Conservation (phyloP, 345 rosid species). For the Gossypium herbaceum region DNA sequence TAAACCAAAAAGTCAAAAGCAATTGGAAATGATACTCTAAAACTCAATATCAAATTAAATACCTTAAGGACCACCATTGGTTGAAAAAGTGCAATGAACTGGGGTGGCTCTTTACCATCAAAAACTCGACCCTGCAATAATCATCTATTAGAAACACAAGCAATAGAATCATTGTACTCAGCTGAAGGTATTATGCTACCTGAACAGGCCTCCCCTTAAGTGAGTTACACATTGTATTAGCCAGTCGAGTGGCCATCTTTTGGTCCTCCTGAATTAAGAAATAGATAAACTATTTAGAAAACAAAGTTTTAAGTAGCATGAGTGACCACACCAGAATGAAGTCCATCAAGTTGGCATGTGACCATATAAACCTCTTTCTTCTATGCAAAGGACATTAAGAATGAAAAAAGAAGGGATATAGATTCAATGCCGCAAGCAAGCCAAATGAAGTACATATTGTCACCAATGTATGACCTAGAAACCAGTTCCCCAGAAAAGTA, state of each 20-base stretch:
- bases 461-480: conserved; percentile 3
- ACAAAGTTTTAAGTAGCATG: conserved; percentile 1
- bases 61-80: conserved; percentile 95
- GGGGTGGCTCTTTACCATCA: conserved; percentile 97
- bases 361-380: not conserved
- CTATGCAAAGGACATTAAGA: not conserved
- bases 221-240: conserved; percentile 71
- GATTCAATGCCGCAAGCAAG: not conserved
- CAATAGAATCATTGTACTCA: conserved; percentile 12
- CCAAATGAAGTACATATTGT: not conserved
- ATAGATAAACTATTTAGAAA: conserved; percentile 1
- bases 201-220: conserved; percentile 92
- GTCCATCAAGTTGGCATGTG: not conserved
- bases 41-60: conserved; percentile 18
- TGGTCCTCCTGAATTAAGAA: conserved; percentile 71
- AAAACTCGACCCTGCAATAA: conserved; percentile 28
- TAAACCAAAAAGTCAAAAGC: not conserved
- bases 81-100: conserved; percentile 85
- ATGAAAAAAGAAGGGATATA: not conserved
- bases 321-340: not conserved
- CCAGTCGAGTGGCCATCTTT: conserved; percentile 66
- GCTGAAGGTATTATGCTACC: conserved; percentile 44
- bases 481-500: not conserved
- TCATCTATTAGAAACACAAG: conserved; percentile 22
- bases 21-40: conserved; percentile 10